A percentile compares a stretch with the other conserved stretches of the same genome.
Conservation (phyloP, 192 early-diverging fungal species). For the Dissophora globulifera region DNA sequence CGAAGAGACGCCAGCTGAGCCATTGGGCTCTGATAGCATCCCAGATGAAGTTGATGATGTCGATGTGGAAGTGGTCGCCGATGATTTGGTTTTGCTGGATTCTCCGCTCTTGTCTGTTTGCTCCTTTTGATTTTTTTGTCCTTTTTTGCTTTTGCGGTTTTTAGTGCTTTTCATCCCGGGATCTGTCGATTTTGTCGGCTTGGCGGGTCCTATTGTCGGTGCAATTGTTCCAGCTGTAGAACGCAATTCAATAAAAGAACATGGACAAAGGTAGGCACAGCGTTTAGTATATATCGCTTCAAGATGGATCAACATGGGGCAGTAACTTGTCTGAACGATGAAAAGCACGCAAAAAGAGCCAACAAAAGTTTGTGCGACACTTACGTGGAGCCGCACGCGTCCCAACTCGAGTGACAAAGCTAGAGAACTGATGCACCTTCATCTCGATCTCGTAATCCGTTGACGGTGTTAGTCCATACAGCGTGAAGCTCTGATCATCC, state of each 20-base stretch:
- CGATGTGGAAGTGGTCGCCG: slow-evolving; percentile 3
- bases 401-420: slow-evolving; percentile 45
- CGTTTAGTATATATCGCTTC: too few relatives aligned
- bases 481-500: slow-evolving; percentile 45
- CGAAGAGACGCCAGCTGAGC: neutral
- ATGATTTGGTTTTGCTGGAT: neutral
- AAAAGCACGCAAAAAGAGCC: neutral
- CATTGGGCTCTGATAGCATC: neutral
- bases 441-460: slow-evolving; percentile 54
- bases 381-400: slow-evolving; percentile 51
- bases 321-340: too few relatives aligned
- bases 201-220: slow-evolving; percentile 11
- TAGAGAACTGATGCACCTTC: slow-evolving; percentile 49
- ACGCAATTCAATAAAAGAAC: neutral
- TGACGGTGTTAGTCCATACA: slow-evolving; percentile 47
- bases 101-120: slow-evolving; percentile 6
- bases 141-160: slow-evolving; percentile 37
- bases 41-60: neutral
- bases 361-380: neutral
- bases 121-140: slow-evolving; percentile 36
- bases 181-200: neutral
- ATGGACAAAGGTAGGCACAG: too few relatives aligned
- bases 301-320: too few relatives aligned
- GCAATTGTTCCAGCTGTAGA: slow-evolving; percentile 21
- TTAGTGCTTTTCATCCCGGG: slow-evolving; percentile 14